Conservation (phyloP, 352 stramenopile species). For the Globisporangium yorkense region DNA sequence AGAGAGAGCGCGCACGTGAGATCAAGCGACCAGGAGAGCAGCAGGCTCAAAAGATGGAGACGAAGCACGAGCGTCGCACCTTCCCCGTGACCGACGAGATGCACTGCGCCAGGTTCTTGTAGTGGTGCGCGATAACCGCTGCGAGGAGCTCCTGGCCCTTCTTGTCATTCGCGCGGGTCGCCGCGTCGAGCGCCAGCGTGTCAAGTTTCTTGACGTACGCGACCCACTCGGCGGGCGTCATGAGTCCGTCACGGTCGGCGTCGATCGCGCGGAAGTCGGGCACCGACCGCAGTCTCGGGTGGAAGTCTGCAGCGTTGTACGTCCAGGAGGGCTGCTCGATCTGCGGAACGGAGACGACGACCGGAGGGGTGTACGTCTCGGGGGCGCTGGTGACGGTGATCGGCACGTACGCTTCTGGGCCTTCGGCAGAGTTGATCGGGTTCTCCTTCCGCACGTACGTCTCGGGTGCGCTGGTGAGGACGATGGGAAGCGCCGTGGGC, state of each 20-base stretch:
- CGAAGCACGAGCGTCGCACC: constrained; percentile 1
- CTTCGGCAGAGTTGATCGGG: background rate
- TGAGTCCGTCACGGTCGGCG: constrained; percentile 12
- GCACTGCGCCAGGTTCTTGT: constrained; percentile 22
- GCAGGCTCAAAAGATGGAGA: background rate
- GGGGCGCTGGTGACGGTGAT: background rate
- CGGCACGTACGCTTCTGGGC: too few relatives aligned
- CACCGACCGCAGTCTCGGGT: background rate
- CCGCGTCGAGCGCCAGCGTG: constrained; percentile 10
- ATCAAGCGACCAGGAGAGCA: too few relatives aligned
- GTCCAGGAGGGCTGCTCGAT: background rate
- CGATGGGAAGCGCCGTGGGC: background rate
- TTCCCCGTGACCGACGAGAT: constrained; percentile 16
- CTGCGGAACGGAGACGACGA: background rate
- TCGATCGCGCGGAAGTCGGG: constrained; percentile 18
- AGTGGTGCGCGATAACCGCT: constrained; percentile 24
- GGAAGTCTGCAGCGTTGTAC: background rate
- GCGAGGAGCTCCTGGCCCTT: constrained; percentile 7
- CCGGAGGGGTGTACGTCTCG: background rate
- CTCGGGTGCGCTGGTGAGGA: background rate
- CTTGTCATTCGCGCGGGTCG: constrained; percentile 4
- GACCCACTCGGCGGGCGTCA: constrained; percentile 18
- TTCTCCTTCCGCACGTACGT: background rate
- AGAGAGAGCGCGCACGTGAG: too few relatives aligned
- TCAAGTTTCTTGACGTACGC: constrained; percentile 21